These are phyloP conservation scores for Chaetomium tenue DNA, from an alignment of 495 filamentous ascomycete genomes.

Conservation along the genomic window DNA sequence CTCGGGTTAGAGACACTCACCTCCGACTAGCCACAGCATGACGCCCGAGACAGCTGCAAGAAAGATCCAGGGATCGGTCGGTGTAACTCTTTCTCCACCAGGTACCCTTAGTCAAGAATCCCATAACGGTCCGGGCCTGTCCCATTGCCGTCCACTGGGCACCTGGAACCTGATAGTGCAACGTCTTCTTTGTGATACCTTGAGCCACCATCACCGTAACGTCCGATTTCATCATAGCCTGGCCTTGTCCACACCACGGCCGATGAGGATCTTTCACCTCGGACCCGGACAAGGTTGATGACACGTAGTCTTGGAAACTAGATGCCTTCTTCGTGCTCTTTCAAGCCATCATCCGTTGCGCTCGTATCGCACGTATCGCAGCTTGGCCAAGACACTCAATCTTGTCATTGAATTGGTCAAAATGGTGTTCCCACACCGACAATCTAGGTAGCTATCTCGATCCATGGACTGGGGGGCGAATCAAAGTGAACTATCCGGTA, in stretches of 20 bases:
- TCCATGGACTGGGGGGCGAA: neutral
- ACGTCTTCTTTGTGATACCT: neutral
- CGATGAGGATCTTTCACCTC: neutral
- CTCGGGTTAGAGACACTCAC: too few species aligned
- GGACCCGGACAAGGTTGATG: neutral
- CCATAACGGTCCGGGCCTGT: neutral
- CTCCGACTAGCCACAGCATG: neutral
- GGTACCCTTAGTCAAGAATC: neutral
- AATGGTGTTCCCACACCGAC: neutral
- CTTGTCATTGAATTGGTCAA: neutral
- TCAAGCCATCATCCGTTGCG: too few species aligned
- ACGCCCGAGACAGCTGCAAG: neutral
- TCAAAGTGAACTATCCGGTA: neutral
- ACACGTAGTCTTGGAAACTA: neutral
- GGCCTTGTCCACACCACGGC: too few species aligned
- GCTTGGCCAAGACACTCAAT: neutral
- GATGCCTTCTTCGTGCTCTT: neutral
- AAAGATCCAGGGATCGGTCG: neutral
- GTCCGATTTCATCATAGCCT: neutral
- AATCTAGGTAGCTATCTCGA: neutral
- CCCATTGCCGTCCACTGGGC: neutral
- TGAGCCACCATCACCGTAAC: neutral
- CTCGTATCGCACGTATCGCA: neutral
- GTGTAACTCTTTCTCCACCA: neutral
- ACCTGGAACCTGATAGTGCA: neutral